Conservation (phyloP, 73 alveolate species). For the Paramecium bursaria region DNA sequence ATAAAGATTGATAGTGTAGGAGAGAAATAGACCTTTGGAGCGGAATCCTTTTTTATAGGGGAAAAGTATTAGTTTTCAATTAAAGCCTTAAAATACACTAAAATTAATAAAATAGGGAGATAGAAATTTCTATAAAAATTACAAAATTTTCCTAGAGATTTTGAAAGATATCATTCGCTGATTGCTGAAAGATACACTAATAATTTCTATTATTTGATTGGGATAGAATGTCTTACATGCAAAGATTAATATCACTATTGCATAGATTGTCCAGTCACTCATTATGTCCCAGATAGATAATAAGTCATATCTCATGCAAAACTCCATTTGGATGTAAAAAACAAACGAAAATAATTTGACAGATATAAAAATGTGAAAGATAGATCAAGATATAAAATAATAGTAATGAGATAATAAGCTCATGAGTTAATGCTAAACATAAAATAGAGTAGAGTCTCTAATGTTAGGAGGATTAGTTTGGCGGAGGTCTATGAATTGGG, state of each 20-base stretch:
- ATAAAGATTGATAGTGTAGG: not conserved
- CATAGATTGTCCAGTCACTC: slow-evolving; percentile 9
- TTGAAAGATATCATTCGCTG: slow-evolving; percentile 26
- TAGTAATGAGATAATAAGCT: no score
- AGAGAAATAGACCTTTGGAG: not conserved
- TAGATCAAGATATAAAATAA: not conserved
- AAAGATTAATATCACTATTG: not conserved
- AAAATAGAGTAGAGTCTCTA: no score
- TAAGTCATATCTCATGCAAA: not conserved
- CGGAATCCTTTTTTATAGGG: slow-evolving; percentile 5
- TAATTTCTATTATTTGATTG: not conserved
- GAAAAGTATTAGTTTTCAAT: not conserved
- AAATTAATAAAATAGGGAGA: slow-evolving; percentile 8
- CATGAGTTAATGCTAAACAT: no score
- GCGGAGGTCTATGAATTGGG: no score
- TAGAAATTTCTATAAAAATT: not conserved
- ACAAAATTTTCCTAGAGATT: not conserved
- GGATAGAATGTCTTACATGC: slow-evolving; percentile 3
- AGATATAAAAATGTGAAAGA: not conserved
- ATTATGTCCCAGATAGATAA: slow-evolving; percentile 1
- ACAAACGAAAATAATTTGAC: not conserved
- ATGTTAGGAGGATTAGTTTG: no score
- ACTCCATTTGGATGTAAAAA: slow-evolving; percentile 1
- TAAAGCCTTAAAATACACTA: not conserved
- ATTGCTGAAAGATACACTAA: slow-evolving; percentile 1